Evolutionary conservation across 257 asterid species (phyloP), one percentile per base, ranked within the genome.

Genomic region (Verbena officinalis): DNA sequence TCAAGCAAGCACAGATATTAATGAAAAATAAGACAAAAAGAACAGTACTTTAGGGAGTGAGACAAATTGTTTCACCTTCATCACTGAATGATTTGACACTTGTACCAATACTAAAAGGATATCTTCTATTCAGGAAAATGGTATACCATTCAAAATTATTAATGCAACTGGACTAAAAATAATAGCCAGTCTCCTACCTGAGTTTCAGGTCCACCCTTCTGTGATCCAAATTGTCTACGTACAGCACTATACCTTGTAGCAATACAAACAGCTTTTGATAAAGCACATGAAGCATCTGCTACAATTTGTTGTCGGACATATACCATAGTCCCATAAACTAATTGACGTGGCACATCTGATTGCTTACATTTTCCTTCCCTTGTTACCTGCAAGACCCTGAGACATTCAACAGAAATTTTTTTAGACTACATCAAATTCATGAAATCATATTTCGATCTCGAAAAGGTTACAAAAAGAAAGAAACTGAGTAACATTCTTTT

Each of bases 171-270:
- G 40, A 58, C 45, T 30, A 15, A 43, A 40, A 39, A 55, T 39
- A 61, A 50, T 40, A 59, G 23, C 40, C 30, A 17, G 56, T 34
- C 67, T 43, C 22, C 22, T 82, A 94, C 99, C 97, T 88, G 99
- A 67, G 91, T 88, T 76, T 94, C 99, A 57, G 86, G 90, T 62
- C 96, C 96, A 64, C 96, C 95, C 64, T 94, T 86, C 64, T 77
- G 85, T 19, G 98, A 84, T 62, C 99, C 99, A 67, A 90, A 94
- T 70, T 94, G 99, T 66, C 98, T 82, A 63, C 99, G 96, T 27
- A 94, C 87, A 51, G 96, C 97, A 80, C 99, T 88, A 68, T 94
- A 94, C 77, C 98, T 83, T 17, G 98, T 90, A 50, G 98, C 96
- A 78, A 94, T 88, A 64, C 96, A 90, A 65, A 86, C 96, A 54